These are phyloP conservation scores for Hyaloscypha variabilis DNA, from an alignment of 495 filamentous ascomycete species.

Conservation along the genomic window DNA sequence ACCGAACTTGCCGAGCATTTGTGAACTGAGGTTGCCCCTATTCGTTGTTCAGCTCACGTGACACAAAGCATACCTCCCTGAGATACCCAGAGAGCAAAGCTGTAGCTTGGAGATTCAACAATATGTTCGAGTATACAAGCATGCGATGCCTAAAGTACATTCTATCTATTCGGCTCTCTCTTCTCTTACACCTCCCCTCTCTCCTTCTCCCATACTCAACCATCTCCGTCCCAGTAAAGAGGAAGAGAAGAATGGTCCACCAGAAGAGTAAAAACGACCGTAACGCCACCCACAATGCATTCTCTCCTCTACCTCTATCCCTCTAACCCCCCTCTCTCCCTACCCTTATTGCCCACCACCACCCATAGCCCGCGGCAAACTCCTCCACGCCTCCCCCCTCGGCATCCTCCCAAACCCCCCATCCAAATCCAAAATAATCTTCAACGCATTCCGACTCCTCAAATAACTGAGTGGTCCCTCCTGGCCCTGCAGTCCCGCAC, in stretches of 20 bases:
- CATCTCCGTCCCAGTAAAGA: no score
- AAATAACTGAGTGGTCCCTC: conserved; percentile 75
- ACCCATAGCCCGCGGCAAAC: conserved; percentile 28
- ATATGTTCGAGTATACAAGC: neutral
- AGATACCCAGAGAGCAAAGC: no score
- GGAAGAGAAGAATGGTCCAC: no score
- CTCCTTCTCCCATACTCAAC: neutral
- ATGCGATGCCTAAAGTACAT: neutral
- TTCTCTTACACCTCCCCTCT: neutral
- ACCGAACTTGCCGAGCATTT: no score
- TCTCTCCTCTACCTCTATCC: neutral
- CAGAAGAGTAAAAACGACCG: no score
- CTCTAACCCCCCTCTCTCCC: no score
- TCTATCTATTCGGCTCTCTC: neutral
- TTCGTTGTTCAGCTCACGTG: no score
- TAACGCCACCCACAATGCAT: neutral
- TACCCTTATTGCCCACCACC: conserved; percentile 8
- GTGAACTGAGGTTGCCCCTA: no score
- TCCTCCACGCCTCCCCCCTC: conserved; percentile 25
- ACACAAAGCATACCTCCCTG: no score
- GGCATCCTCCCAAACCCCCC: conserved; percentile 64
- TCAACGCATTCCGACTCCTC: conserved; percentile 90
- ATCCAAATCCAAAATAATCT: conserved; percentile 93
- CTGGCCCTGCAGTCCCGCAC: conserved; percentile 47
- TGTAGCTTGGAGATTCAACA: neutral